A percentile compares a stretch with the other conserved stretches of the same genome.
These are phyloP conservation scores for Phlebiopsis flavidoalba DNA, from an alignment of 768 basidiomycete genomes.

Conservation along the genomic window DNA sequence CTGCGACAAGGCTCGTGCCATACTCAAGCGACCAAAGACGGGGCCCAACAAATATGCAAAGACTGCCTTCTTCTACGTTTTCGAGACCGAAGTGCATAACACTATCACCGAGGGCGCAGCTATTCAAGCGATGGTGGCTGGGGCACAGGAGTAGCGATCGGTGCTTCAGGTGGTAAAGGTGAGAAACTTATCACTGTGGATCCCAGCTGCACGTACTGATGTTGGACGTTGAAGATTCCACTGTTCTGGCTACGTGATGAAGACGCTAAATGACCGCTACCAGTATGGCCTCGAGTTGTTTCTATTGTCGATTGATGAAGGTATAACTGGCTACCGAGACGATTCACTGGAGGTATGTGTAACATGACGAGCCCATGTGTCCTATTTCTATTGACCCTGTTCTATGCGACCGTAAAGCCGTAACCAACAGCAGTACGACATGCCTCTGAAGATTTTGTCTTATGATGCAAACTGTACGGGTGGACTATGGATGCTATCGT, in stretches of 20 bases:
- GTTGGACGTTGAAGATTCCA: conserved; percentile 64
- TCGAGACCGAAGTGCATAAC: conserved; percentile 97
- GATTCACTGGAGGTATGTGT: conserved; percentile 83
- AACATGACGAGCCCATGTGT: neutral
- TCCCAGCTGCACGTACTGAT: neutral
- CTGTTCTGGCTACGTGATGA: conserved; percentile 98
- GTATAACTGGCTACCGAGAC: conserved; percentile 96
- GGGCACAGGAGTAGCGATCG: conserved; percentile 95
- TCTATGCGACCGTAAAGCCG: conserved; percentile 81
- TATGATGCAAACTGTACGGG: conserved; percentile 95
- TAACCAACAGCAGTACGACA: conserved; percentile 91
- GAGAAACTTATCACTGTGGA: conserved; percentile 12
- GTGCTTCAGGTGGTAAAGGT: conserved; percentile 99
- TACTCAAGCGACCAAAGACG: conserved; percentile 93
- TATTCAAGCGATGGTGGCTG: conserved; percentile 85
- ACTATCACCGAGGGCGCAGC: conserved; percentile 77
- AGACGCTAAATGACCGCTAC: conserved; percentile 90
- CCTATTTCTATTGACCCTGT: neutral
- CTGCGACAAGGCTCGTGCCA: conserved; percentile 72
- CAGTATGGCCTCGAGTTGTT: conserved; percentile 88
- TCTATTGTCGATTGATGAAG: conserved; percentile 95
- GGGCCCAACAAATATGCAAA: conserved; percentile 96
- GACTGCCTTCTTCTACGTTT: conserved; percentile 95
- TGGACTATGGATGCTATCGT: conserved; percentile 99
- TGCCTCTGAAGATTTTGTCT: conserved; percentile 93